These are phyloP conservation scores for Incumbomyces lentus DNA, from an alignment of 2,329 filamentous ascomycete species.

Conservation along the genomic window DNA sequence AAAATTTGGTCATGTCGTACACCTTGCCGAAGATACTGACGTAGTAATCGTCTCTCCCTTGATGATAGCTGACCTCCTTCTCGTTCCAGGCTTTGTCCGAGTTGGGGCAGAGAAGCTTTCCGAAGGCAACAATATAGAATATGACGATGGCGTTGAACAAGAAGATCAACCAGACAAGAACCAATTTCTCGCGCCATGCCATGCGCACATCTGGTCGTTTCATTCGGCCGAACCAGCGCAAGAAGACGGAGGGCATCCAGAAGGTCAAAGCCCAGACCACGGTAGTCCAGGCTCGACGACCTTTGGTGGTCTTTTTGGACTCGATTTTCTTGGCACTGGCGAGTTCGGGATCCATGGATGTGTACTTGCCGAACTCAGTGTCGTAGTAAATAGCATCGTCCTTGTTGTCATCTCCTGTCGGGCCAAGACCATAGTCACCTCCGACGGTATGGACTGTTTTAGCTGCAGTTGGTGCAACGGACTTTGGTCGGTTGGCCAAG, in stretches of 20 bases:
- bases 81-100: slow-evolving; percentile 78
- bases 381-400: slow-evolving; percentile 63
- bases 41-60: slow-evolving; percentile 66
- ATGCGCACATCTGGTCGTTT: slow-evolving; percentile 92
- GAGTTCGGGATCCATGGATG: slow-evolving; percentile 65
- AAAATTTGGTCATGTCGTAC: slow-evolving; percentile 87
- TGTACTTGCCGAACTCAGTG: slow-evolving; percentile 53
- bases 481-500: slow-evolving; percentile 39
- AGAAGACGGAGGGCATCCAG: slow-evolving; percentile 81
- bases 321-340: slow-evolving; percentile 67
- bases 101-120: slow-evolving; percentile 77
- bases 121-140: slow-evolving; percentile 88
- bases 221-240: slow-evolving; percentile 83
- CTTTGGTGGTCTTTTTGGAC: slow-evolving; percentile 51
- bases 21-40: slow-evolving; percentile 81
- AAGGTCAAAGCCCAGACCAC: slow-evolving; percentile 82
- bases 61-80: slow-evolving; percentile 59
- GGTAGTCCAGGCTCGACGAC: slow-evolving; percentile 67
- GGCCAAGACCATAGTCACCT: slow-evolving; percentile 83
- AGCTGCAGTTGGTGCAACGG: slow-evolving; percentile 51
- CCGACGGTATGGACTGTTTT: slow-evolving; percentile 47
- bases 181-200: slow-evolving; percentile 93
- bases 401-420: slow-evolving; percentile 69
- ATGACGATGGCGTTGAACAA: slow-evolving; percentile 71
- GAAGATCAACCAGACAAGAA: slow-evolving; percentile 68